phyloP scores from a whole-genome alignment of 1,284 basidiomycete genomes.

The Ustilago tritici region DNA sequence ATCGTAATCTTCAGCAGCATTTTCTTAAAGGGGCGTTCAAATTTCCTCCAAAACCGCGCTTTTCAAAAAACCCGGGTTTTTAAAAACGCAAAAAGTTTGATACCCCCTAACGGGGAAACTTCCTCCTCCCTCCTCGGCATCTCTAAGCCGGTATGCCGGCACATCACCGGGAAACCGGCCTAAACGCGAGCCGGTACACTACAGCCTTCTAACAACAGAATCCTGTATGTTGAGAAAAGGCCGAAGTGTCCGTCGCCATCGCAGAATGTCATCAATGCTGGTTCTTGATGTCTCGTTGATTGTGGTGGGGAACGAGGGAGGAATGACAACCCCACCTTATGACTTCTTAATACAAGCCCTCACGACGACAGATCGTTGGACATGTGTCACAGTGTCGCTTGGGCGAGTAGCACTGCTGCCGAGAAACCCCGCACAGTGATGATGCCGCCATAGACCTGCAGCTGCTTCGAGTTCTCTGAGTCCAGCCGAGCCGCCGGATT shows the following conservation, averaged over 20 bases:
- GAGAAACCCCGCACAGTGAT: not conserved
- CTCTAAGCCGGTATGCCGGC: no score
- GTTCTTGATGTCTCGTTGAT: not conserved
- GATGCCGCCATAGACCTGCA: not conserved
- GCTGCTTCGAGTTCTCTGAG: not conserved
- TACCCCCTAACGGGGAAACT: no score
- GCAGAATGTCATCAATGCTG: slow-evolving; percentile 8
- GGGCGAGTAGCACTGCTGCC: not conserved
- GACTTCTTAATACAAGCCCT: not conserved
- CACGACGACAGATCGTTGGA: not conserved
- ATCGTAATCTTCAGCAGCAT: no score
- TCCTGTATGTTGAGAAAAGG: slow-evolving; percentile 35
- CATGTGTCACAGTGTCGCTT: not conserved
- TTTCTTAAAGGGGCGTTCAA: no score
- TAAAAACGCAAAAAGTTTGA: no score
- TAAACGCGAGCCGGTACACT: no score
- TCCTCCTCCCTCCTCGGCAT: no score
- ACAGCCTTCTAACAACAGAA: slow-evolving; percentile 11
- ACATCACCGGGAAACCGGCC: no score
- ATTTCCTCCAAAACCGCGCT: no score
- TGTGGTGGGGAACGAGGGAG: not conserved
- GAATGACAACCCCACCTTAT: not conserved
- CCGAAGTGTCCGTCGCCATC: slow-evolving; percentile 19
- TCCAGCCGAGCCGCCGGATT: not conserved
- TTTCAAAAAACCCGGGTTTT: no score